phyloP scores from a whole-genome alignment of 192 early-diverging fungal species.

The Coemansia sp. region DNA sequence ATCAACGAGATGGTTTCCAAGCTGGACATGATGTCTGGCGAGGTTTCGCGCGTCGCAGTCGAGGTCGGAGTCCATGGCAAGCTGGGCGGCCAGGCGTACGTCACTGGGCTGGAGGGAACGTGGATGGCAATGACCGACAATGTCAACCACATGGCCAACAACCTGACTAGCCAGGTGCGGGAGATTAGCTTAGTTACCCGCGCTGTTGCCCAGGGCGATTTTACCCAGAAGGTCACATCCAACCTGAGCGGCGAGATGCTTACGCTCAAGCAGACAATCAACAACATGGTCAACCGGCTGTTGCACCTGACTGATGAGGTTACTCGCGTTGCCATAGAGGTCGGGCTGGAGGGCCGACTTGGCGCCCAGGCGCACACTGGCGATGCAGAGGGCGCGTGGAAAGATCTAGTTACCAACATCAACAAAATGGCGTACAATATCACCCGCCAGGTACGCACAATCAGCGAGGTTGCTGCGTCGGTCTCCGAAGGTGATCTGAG shows the following conservation, averaged over 20 bases:
- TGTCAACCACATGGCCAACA: conserved; percentile 68
- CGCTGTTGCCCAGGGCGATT: conserved; percentile 61
- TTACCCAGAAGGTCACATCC: conserved; percentile 51
- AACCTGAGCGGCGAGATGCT: conserved; percentile 59
- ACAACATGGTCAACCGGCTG: conserved; percentile 60
- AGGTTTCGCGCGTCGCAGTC: conserved; percentile 71
- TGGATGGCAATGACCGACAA: conserved; percentile 69
- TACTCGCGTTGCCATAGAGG: conserved; percentile 68
- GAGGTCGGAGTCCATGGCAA: conserved; percentile 72
- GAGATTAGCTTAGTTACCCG: conserved; percentile 59
- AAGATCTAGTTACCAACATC: conserved; percentile 59
- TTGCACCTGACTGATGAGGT: conserved; percentile 62
- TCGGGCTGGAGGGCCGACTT: conserved; percentile 70
- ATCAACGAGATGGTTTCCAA: conserved; percentile 75
- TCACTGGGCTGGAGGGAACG: conserved; percentile 59
- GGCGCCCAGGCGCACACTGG: conserved; percentile 61
- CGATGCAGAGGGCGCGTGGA: conserved; percentile 60
- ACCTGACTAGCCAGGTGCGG: conserved; percentile 62
- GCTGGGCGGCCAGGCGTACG: conserved; percentile 61
- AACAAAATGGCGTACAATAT: conserved; percentile 67
- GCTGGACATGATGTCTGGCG: conserved; percentile 56
- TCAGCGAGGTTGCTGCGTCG: conserved; percentile 59
- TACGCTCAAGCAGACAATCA: conserved; percentile 60
- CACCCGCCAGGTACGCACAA: conserved; percentile 62
- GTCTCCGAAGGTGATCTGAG: conserved; percentile 54